Evolutionary conservation across 2,329 filamentous ascomycete genomes (phyloP), one percentile per base, ranked within the genome.

Genomic region (Conoideocrella luteorostrata): DNA sequence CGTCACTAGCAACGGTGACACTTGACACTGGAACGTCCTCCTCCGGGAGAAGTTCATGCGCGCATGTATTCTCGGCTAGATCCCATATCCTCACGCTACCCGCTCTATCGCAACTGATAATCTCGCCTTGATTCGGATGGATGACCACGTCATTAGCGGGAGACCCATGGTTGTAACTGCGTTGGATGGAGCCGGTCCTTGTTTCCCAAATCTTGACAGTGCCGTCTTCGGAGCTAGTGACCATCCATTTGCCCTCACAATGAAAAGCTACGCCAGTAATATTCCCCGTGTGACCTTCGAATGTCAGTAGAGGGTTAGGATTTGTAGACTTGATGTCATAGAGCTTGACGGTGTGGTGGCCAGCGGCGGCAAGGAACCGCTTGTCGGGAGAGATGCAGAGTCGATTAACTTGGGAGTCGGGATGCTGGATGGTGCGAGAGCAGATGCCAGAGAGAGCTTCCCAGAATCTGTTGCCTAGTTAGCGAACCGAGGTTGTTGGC

Each of bases 271-370:
- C 87, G 34, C 93, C 93, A 0, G 93, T 98, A 61, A 98, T 84
- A 59, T 98, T 98, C 53, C 84, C 88, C 11, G 88, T 93, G 68
- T 98, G 93, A 33, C 93, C 93, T 62, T 97, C 91, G 58, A 98
- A 97, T 17, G 86, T 90, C 58, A 97, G 80, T 20, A 97, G 76
- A 1, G 93, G 86, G 52, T 91, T 93, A 2, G 93, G 90, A 57
- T 97, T 97, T n/a, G 88, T 91, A 13, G 89, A 95, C 61, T 95
- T 95, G 72, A 97, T 95, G 60, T 98, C 93, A 71, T 94, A 98
- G 46, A 98, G 86, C 69, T 97, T 97, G 60, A 98, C 88, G 41
- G 86, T 89, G 64, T 91, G 78, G 61, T 84, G 77, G 54, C 78
- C 77, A 7, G 78, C 77, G n/a, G 88, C 90, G 26, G 90, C 91